Evolutionary conservation across 179 eudicot genomes (phyloP).

Genomic region (Nepenthes alata): DNA sequence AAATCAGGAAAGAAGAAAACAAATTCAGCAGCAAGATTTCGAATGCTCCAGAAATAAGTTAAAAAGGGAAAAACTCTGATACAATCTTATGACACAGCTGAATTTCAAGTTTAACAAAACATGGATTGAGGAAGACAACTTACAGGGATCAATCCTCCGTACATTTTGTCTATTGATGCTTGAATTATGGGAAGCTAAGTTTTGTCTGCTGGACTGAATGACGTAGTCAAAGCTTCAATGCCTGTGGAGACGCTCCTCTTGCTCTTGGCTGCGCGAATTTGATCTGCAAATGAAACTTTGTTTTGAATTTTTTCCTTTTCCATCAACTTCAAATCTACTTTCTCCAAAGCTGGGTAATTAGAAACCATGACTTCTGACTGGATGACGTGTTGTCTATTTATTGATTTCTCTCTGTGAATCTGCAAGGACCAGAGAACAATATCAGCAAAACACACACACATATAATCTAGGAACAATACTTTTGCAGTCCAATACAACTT

Average conservation of each 20-base stretch:
- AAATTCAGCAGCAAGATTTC: no score
- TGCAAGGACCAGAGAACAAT: slow-evolving; percentile 11
- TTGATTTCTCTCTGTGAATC: slow-evolving; percentile 29
- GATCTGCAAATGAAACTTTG: slow-evolving; percentile 68
- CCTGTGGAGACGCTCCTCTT: slow-evolving; percentile 22
- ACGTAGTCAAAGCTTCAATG: background rate
- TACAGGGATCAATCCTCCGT: no score
- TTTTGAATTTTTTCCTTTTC: slow-evolving; percentile 28
- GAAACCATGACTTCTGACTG: slow-evolving; percentile 26
- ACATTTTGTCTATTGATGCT: no score
- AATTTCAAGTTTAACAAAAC: no score
- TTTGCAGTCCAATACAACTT: background rate
- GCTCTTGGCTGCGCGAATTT: slow-evolving; percentile 66
- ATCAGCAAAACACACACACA: background rate
- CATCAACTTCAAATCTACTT: slow-evolving; percentile 43
- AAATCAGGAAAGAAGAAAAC: no score
- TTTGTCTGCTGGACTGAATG: background rate
- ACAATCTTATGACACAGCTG: no score
- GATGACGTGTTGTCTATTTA: slow-evolving; percentile 7
- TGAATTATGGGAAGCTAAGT: no score
- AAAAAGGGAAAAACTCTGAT: no score
- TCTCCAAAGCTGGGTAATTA: slow-evolving; percentile 48
- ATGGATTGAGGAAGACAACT: no score
- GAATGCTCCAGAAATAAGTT: no score
- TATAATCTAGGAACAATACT: background rate